Evolutionary conservation across 2,329 filamentous ascomycete species (phyloP).

Genomic region (Dothistroma pini): DNA sequence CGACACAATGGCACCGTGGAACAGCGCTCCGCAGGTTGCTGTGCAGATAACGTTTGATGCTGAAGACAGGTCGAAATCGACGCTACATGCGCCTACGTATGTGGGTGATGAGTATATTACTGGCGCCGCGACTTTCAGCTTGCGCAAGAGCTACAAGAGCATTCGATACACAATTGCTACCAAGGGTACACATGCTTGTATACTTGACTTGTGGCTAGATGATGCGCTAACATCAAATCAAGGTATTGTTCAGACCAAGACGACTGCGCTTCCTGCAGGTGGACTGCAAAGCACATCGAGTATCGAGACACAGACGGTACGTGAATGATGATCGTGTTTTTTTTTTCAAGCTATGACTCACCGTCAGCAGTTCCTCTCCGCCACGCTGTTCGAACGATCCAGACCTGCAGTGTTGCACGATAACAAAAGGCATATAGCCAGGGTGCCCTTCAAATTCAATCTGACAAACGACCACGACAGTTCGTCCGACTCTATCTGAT

Average conservation of each 20-base stretch:
- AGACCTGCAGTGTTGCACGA: neutral
- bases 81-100: conserved; percentile 1
- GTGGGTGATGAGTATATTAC: conserved; percentile 9
- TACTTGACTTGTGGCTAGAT: neutral
- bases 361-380: conserved; percentile 11
- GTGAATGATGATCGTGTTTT: neutral
- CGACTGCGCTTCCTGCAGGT: conserved; percentile 4
- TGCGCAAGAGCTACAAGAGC: conserved; percentile 11
- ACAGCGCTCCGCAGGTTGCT: neutral
- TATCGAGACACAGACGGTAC: conserved; percentile 10
- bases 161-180: conserved; percentile 12
- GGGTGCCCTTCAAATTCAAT: conserved; percentile 13
- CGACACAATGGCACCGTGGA: neutral
- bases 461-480: conserved; percentile 4
- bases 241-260: conserved; percentile 12
- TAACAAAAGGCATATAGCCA: conserved; percentile 2
- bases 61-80: neutral
- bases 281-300: conserved; percentile 9
- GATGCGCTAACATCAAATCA: neutral
- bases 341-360: neutral
- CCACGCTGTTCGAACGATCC: conserved; percentile 9
- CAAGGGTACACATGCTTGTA: neutral
- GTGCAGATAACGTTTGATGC: neutral
- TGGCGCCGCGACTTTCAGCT: conserved; percentile 11
- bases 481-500: neutral